Evolutionary conservation across 495 filamentous ascomycete genomes (phyloP), one percentile per base, ranked within the genome.

Genomic region (Paragyromitra xinjiangensis): DNA sequence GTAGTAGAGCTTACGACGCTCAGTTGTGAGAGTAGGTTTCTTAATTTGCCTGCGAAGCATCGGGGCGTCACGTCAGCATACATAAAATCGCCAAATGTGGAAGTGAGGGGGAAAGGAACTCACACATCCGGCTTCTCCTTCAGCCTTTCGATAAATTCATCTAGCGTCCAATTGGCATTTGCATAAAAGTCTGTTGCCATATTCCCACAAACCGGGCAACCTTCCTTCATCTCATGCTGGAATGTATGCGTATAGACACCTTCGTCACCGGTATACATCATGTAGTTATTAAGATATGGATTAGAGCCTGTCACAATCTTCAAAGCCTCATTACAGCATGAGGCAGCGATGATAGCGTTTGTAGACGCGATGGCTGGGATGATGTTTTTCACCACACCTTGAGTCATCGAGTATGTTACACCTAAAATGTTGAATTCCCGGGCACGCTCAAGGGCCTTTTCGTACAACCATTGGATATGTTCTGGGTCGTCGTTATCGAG

Each of bases 351-450:
- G 64, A 98, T 94, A 22, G 95, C 94, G 84, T 99, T 99, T 5
- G 96, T 99, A 0, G 93, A 95, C 51, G 96, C 96, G 81, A 99
- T 99, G 9, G 96, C 96, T 0, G 96, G 96, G 74, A 99, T 99
- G 83, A 99, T 99, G 82, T 99, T 98, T 84, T 99, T 99, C 78
- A 99, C 94, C 0, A 98, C 95, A 42, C 96, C 96, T 81, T 99
- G 96, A 0, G 96, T 97, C 83, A 97, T 89, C n/a, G 92, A 90
- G 85, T 98, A 99, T 12, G 96, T 98, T 34, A 99, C 92, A 24
- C 96, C 96, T 2, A 88, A 83, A 83, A 99, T 99, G 77, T 93
- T 91, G 85, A 97, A 99, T 80, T 98, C 92, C 73, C 89, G 83
- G 1, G 94, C 93, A 72, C 96, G 92, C 48, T 87, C 83, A 19